Evolutionary conservation across 2,329 filamentous ascomycete species (phyloP), one percentile per base, ranked within the genome.

Genomic region (Diaporthe helianthi): DNA sequence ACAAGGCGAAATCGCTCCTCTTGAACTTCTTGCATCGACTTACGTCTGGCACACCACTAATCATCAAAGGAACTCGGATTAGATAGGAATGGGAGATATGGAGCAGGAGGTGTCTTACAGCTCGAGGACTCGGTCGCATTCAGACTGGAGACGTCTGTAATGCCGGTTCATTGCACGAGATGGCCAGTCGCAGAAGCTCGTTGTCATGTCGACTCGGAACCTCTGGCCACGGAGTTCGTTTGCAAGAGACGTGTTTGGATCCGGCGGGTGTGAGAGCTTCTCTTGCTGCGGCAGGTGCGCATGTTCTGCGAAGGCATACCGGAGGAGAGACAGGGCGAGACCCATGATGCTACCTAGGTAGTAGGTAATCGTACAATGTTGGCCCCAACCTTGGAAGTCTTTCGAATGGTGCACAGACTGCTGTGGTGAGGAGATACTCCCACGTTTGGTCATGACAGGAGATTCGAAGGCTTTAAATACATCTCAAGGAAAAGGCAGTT

Each of bases 1-100:
- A 78, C 4, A 75, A 71, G 26, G 72, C 76, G 69, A 79, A 78
- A 69, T 77, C 73, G n/a, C 77, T 74, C 29, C 76, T 73, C 70
- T 78, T 79, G 52, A 79, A 71, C 8, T 78, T 76, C n/a, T 75
- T 73, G 55, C 78, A 72, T 65, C 75, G 76, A 31, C 65, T 71
- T 36, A 74, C 69, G 26, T 78, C 77, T 6, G 72, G 76, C 51
- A 78, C 72, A 29, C 75, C 71, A n/a, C 76, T 76, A 52, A 74
- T 68, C 3, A 74, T 68, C 3, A 73, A 68, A 24, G 73, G 49
- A 13, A 8, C 6, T 10, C 3, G 4, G 19, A 17, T 67, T 10
- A 17, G 31, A 26, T 24, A n/a, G 6, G 26, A 4, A 7, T 4
- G 1, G 8, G 29, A 15, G 12, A 9, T 13, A 33, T 15, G 29